Conservation (phyloP, 176 grass and related monocot species). For the Bromus sterilis region DNA sequence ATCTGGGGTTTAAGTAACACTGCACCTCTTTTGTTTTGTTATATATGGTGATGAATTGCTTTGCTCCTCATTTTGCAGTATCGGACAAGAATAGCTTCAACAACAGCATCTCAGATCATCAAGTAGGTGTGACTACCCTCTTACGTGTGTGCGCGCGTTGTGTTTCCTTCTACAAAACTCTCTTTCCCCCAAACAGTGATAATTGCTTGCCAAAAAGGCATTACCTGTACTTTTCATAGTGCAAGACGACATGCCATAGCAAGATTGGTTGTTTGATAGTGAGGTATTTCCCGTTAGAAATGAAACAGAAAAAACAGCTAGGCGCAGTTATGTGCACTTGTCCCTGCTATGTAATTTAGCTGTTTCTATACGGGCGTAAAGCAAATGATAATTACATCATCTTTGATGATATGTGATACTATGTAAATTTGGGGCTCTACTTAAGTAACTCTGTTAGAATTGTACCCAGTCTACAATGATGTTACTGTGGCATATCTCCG, state of each 20-base stretch:
- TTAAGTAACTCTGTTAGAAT: background rate
- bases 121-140: constrained; percentile 99
- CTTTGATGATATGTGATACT: background rate
- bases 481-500: background rate
- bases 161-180: background rate
- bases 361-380: background rate
- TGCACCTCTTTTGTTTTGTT: background rate
- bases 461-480: background rate
- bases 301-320: background rate
- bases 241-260: background rate
- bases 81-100: constrained; percentile 94
- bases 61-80: constrained; percentile 41
- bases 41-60: background rate
- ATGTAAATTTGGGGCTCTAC: background rate
- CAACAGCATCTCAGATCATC: constrained; percentile 96
- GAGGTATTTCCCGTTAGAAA: background rate
- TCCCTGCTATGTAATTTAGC: background rate
- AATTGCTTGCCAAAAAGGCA: background rate
- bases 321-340: background rate
- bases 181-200: background rate
- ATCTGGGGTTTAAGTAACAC: background rate
- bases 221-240: background rate
- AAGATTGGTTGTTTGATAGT: background rate
- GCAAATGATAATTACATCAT: background rate
- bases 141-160: background rate